Base-by-base conservation (phyloP, 2,329 filamentous ascomycete genomes). In the Ophiostoma tasmaniense region DNA sequence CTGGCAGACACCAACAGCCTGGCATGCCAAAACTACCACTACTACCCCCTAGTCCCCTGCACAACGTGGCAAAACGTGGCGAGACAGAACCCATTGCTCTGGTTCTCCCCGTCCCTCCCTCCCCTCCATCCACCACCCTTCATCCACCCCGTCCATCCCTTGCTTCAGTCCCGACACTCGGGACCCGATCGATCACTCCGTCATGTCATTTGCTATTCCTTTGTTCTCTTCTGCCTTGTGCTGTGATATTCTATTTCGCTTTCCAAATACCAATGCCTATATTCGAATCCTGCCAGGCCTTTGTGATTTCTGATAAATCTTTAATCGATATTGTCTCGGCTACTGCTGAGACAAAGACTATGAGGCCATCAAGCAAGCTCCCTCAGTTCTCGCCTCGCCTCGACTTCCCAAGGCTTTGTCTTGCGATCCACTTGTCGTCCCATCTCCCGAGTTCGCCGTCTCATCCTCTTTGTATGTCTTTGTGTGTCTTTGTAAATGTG, bases 81-180 rank as follows among this genome's bases (percentile, higher is more conserved):
- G 50, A 55, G 50, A 55, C 50, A 55, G n/a, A 25, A 55, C 50
- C 50, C 50, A 55, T 55, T 13, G 50, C 50, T 55, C 50, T 55
- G 50, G 50, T 55, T 55, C 22, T 55, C 50, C 50, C 50, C 50
- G 50, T 55, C 50, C 50, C 50, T 55, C 50, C 50, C 37, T 39
- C 11, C 17, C 30, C 61, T 22, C 30, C 61, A 35, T 33, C 30
- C 30, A n/a, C 61, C 50, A 22, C 17, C 30, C 61, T 37, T 17
- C 59, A 33, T 33, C 28, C 17, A n/a, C 61, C 22, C 61, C 61
- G 28, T 20, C 30, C 61, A 64, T 64, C 61, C 61, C 61, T 64
- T 64, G 33, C 61, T 35, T 64, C 61, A 14, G 33, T 35, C 61
- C 61, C 61, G 61, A 64, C 33, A 37, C 61, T 64, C 61, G 61